Evolutionary conservation across 75 land plant genomes (phyloP).

Genomic region (Pinus tabuliformis): DNA sequence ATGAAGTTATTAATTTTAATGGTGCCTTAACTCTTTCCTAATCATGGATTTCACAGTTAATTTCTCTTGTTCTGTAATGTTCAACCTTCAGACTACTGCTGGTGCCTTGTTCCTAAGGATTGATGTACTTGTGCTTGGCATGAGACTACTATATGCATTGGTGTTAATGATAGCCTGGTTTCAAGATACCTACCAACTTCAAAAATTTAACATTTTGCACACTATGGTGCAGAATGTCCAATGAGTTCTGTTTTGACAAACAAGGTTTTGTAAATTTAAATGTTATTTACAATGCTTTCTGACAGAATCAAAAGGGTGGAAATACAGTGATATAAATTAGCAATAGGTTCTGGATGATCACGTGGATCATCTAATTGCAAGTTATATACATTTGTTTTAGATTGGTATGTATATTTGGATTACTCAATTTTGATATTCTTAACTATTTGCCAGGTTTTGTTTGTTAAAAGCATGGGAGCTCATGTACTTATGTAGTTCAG

Average conservation of each 20-base stretch:
- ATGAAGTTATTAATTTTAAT: no score
- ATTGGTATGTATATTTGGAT: slow-evolving; percentile 97
- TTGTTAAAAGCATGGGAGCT: slow-evolving; percentile 43
- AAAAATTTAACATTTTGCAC: not conserved
- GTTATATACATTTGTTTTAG: slow-evolving; percentile 76
- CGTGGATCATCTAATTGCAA: slow-evolving; percentile 1
- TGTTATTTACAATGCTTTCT: not conserved
- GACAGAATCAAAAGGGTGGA: not conserved
- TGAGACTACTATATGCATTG: not conserved
- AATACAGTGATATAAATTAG: not conserved
- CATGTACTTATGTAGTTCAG: slow-evolving; percentile 36
- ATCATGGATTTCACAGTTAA: not conserved
- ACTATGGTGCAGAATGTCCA: not conserved
- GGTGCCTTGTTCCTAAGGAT: not conserved
- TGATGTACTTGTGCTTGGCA: not conserved
- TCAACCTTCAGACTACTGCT: no score
- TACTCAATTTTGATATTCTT: slow-evolving; percentile 89
- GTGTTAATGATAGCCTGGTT: not conserved
- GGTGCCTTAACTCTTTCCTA: not conserved
- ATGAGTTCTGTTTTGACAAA: not conserved
- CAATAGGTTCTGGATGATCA: not conserved
- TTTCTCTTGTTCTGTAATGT: not conserved
- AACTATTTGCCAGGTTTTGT: slow-evolving; percentile 57
- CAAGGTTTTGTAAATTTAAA: not conserved
- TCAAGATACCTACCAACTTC: not conserved